Conservation (phyloP, 1,284 basidiomycete species). For the Lignosus rhinocerotis region DNA sequence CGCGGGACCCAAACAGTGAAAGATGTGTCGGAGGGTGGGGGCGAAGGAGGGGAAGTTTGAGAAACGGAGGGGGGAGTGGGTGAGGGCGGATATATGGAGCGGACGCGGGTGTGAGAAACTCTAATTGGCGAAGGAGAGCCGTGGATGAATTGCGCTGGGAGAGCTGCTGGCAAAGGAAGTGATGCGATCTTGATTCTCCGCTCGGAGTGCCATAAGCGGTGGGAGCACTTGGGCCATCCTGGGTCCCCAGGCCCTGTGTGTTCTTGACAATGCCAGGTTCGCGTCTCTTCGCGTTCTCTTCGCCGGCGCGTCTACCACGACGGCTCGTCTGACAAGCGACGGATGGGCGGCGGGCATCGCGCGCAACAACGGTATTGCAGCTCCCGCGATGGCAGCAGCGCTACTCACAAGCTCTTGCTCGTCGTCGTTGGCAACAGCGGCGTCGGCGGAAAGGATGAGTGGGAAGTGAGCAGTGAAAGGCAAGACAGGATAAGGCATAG, state of each 20-base stretch:
- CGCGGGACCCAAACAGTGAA: slow-evolving; percentile 7
- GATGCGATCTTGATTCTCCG: slow-evolving; percentile 16
- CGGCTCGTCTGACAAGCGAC: background rate
- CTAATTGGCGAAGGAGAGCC: slow-evolving; percentile 17
- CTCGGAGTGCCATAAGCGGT: slow-evolving; percentile 13
- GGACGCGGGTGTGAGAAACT: slow-evolving; percentile 17
- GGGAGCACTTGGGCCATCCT: background rate
- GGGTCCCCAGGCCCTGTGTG: background rate
- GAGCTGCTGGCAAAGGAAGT: background rate
- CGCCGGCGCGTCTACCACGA: background rate
- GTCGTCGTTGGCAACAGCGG: slow-evolving; percentile 9
- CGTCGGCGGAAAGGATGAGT: background rate
- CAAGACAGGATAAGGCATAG: slow-evolving; percentile 14
- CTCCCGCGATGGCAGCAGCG: background rate
- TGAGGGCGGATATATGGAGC: slow-evolving; percentile 12
- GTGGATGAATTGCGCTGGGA: background rate
- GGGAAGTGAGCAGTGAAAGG: slow-evolving; percentile 14
- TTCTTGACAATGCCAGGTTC: background rate
- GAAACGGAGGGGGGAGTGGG: background rate
- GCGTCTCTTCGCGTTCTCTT: background rate
- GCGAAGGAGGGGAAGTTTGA: slow-evolving; percentile 3
- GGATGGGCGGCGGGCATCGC: background rate
- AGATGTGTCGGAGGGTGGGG: slow-evolving; percentile 1
- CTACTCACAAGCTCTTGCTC: background rate
- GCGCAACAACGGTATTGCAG: too few species aligned